A percentile compares a stretch with the other conserved stretches of the same genome.
phyloP scores from a whole-genome alignment of 441 rosid genomes.

The Capsella rubella region DNA sequence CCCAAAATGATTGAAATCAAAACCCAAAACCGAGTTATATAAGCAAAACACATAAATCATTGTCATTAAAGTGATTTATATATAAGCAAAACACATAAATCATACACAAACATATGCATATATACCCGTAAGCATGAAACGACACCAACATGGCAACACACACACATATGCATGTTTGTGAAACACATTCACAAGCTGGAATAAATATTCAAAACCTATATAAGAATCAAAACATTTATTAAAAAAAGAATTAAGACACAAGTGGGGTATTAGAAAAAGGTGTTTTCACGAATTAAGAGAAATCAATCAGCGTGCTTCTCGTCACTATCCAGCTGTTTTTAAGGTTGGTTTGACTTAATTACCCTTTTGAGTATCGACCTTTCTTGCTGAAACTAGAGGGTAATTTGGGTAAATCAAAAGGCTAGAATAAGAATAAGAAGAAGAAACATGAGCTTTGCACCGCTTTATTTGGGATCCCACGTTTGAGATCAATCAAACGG shows the following conservation, averaged over 20 bases:
- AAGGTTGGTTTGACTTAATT: slow-evolving; percentile 3
- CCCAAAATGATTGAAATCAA: too few species aligned
- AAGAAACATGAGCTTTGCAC: slow-evolving; percentile 8
- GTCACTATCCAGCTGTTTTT: slow-evolving; percentile 38
- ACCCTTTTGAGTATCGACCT: slow-evolving; percentile 12
- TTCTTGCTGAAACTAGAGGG: background rate
- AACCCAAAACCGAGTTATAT: too few species aligned
- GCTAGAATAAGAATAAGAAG: background rate
- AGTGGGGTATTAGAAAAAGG: slow-evolving; percentile 25
- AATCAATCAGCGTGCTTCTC: slow-evolving; percentile 32
- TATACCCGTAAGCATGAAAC: too few species aligned
- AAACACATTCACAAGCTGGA: too few species aligned
- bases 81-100: too few species aligned
- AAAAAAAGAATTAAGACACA: background rate
- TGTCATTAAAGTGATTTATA: too few species aligned
- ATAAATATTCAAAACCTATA: too few species aligned
- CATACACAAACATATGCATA: too few species aligned
- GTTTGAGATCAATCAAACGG: slow-evolving; percentile 28
- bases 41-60: too few species aligned
- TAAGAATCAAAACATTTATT: too few species aligned
- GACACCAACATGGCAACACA: too few species aligned
- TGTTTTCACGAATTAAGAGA: slow-evolving; percentile 19
- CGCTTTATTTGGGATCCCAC: slow-evolving; percentile 38
- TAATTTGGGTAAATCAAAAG: background rate
- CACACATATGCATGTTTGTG: too few species aligned